phyloP scores from a whole-genome alignment of 192 early-diverging fungal genomes.

The Coemansia brasiliensis region DNA sequence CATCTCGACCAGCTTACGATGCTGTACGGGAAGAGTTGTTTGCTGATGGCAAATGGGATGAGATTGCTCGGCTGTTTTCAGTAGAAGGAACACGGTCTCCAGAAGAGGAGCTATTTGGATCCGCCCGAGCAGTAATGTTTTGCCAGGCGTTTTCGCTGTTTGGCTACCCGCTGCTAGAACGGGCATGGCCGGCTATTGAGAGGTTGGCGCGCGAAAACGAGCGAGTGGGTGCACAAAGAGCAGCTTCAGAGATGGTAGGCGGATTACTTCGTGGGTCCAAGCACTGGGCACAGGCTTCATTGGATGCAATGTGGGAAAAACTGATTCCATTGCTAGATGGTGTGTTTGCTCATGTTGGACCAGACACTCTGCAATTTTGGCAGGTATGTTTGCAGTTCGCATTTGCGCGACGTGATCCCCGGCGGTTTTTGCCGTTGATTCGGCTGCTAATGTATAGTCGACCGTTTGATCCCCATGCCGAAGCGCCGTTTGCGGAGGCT shows the following conservation, averaged over 20 bases:
- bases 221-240: constrained; percentile 78
- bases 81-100: constrained; percentile 65
- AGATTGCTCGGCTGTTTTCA: constrained; percentile 62
- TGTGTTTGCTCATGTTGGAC: constrained; percentile 65
- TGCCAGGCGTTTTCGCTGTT: constrained; percentile 71
- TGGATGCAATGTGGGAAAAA: constrained; percentile 67
- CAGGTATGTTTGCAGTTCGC: constrained; percentile 64
- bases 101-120: constrained; percentile 67
- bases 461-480: constrained; percentile 68
- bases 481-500: constrained; percentile 83
- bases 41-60: constrained; percentile 67
- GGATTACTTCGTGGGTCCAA: constrained; percentile 87
- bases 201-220: constrained; percentile 56
- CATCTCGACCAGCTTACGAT: constrained; percentile 59
- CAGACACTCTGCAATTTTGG: constrained; percentile 80
- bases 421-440: constrained; percentile 76
- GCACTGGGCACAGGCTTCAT: constrained; percentile 67
- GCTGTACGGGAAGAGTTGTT: constrained; percentile 58
- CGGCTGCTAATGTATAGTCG: constrained; percentile 62
- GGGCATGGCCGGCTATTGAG: constrained; percentile 59
- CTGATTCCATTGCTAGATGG: constrained; percentile 62
- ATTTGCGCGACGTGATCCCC: constrained; percentile 71
- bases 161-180: constrained; percentile 61
- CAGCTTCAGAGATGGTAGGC: constrained; percentile 74
- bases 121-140: constrained; percentile 62